Evolutionary conservation across 2,329 filamentous ascomycete genomes (phyloP).

Genomic region (Aspergillaceae sp.): DNA sequence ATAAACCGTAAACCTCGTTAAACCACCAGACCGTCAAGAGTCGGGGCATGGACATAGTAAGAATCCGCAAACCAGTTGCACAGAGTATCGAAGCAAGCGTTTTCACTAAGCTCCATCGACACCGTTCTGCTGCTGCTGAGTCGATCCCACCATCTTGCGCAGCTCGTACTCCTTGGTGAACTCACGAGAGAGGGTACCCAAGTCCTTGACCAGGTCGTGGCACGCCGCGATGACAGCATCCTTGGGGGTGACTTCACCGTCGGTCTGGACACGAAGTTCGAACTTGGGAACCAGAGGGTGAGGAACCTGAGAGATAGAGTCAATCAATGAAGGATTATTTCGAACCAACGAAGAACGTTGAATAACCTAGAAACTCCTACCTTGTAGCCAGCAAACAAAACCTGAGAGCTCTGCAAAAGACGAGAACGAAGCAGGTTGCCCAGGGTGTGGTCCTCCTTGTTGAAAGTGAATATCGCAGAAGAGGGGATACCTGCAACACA

Average conservation of each 20-base stretch:
- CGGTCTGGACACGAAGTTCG: constrained; percentile 79
- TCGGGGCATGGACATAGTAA: constrained; percentile 5
- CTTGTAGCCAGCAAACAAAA: constrained; percentile 89
- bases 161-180: constrained; percentile 90
- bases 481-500: constrained; percentile 67
- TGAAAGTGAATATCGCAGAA: constrained; percentile 88
- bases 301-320: constrained; percentile 25
- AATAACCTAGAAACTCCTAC: constrained; percentile 39
- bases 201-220: constrained; percentile 70
- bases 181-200: constrained; percentile 71
- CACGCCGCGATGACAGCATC: constrained; percentile 76
- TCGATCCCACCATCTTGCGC: constrained; percentile 69
- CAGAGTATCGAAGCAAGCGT: constrained; percentile 6
- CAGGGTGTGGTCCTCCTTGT: constrained; percentile 94
- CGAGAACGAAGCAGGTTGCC: constrained; percentile 82
- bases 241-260: constrained; percentile 79
- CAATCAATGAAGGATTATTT: no score
- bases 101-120: constrained; percentile 13
- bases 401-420: constrained; percentile 72
- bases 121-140: constrained; percentile 40
- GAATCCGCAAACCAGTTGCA: constrained; percentile 16
- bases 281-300: constrained; percentile 46
- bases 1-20: background rate
- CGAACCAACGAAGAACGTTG: no score
- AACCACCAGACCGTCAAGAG: background rate